Percentiles rank a stretch among this genome's conserved stretches.
Conservation (phyloP, 192 early-diverging fungal genomes). For the Thoreauomyces humboldtii region DNA sequence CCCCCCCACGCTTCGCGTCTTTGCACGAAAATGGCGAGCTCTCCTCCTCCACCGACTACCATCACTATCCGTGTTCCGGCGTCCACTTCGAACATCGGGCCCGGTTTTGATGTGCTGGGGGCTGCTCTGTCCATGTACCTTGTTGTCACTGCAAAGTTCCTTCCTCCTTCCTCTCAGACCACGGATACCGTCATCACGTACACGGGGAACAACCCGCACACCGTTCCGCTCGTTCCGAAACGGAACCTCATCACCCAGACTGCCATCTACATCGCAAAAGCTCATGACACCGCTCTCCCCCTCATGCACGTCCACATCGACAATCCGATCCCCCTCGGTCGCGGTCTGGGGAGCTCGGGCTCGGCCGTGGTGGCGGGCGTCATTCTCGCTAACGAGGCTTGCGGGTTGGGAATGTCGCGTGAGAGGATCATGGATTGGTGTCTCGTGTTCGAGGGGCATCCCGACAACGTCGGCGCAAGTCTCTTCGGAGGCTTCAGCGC, state of each 20-base stretch:
- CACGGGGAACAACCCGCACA: slow-evolving; percentile 61
- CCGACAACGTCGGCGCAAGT: slow-evolving; percentile 94
- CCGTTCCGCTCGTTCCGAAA: slow-evolving; percentile 75
- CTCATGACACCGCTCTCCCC: slow-evolving; percentile 64
- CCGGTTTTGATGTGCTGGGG: slow-evolving; percentile 95
- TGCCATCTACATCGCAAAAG: slow-evolving; percentile 82
- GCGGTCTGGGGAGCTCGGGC: slow-evolving; percentile 95
- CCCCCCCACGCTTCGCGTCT: too few relatives aligned
- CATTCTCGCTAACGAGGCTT: slow-evolving; percentile 73
- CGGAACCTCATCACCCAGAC: slow-evolving; percentile 91
- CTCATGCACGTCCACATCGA: slow-evolving; percentile 69
- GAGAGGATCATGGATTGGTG: slow-evolving; percentile 89
- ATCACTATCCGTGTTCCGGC: slow-evolving; percentile 81
- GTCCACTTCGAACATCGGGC: slow-evolving; percentile 97
- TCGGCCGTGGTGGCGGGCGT: slow-evolving; percentile 95
- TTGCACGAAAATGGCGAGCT: too few relatives aligned
- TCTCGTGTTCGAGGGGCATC: slow-evolving; percentile 92
- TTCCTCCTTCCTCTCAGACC: slow-evolving; percentile 9
- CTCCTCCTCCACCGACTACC: background rate
- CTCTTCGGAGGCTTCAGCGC: slow-evolving; percentile 94
- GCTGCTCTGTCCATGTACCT: slow-evolving; percentile 87
- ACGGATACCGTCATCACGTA: slow-evolving; percentile 37
- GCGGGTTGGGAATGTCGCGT: slow-evolving; percentile 61
- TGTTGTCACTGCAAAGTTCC: slow-evolving; percentile 45
- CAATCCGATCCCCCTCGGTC: slow-evolving; percentile 92